Conservation (phyloP, 2,329 filamentous ascomycete species). For the Aureobasidium sp. region DNA sequence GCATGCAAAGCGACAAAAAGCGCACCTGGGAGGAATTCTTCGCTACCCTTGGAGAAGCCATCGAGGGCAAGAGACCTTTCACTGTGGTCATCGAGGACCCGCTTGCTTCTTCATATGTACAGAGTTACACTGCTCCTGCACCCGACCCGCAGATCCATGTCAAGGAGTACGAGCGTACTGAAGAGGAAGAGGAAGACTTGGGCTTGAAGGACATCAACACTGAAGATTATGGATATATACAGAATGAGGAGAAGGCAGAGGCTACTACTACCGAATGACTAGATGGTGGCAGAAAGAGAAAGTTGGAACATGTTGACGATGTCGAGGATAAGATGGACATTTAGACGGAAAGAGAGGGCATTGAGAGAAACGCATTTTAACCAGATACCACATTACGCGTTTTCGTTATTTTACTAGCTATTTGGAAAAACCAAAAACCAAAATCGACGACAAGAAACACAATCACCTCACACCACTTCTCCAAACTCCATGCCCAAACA, state of each 20-base stretch:
- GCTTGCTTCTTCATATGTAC: constrained; percentile 86
- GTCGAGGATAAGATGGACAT: constrained; percentile 13
- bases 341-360: not conserved
- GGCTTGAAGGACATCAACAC: constrained; percentile 89
- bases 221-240: constrained; percentile 57
- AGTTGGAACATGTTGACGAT: constrained; percentile 13
- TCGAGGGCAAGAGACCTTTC: constrained; percentile 73
- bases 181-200: constrained; percentile 88
- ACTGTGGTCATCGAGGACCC: constrained; percentile 80
- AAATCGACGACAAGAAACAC: not conserved
- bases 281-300: constrained; percentile 13
- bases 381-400: not conserved
- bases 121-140: constrained; percentile 72
- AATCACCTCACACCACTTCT: not conserved
- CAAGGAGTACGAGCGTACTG: constrained; percentile 79
- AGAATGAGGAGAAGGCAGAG: not conserved
- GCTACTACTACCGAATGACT: constrained; percentile 4
- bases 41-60: constrained; percentile 64
- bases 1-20: constrained; percentile 59
- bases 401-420: not conserved
- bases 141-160: constrained; percentile 76
- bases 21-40: constrained; percentile 79
- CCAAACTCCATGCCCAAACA: not conserved
- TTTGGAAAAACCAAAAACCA: not conserved
- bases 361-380: not conserved